A percentile compares a stretch with the other conserved stretches of the same genome.
phyloP scores from a whole-genome alignment of 2,329 filamentous ascomycete species.

The Pyrenophora graminea region DNA sequence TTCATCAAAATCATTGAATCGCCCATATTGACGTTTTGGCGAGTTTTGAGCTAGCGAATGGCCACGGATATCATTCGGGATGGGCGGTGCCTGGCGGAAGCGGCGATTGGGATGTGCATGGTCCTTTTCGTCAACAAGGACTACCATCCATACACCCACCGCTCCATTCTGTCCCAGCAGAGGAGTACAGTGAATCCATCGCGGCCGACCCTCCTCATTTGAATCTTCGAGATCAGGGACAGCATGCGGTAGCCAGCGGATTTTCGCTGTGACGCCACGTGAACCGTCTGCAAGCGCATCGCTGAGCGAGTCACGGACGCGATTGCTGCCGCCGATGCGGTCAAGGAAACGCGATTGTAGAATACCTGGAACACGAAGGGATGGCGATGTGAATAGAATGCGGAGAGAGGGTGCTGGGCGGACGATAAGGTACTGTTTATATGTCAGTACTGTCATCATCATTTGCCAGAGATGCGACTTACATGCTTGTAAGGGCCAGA shows the following conservation, averaged over 20 bases:
- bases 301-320: conserved; percentile 58
- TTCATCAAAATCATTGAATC: conserved; percentile 16
- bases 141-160: conserved; percentile 79
- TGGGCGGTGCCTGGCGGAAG: conserved; percentile 40
- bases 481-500: conserved; percentile 63
- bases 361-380: conserved; percentile 55
- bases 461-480: conserved; percentile 31
- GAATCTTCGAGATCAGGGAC: conserved; percentile 48
- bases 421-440: conserved; percentile 52
- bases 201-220: conserved; percentile 62
- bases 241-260: conserved; percentile 64
- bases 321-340: conserved; percentile 55
- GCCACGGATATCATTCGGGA: conserved; percentile 32
- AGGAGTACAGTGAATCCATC: conserved; percentile 80
- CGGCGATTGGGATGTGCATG: conserved; percentile 22
- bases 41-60: conserved; percentile 3
- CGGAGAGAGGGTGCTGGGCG: conserved; percentile 54
- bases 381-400: conserved; percentile 56
- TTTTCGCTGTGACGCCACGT: conserved; percentile 73
- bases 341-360: conserved; percentile 55
- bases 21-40: neutral
- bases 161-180: conserved; percentile 67
- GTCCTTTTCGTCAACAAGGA: conserved; percentile 66
- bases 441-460: conserved; percentile 4
- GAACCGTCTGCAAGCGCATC: conserved; percentile 67